Evolutionary conservation across 2,329 filamentous ascomycete genomes (phyloP), one percentile per base, ranked within the genome.

Genomic region (Sporothrix inflata): DNA sequence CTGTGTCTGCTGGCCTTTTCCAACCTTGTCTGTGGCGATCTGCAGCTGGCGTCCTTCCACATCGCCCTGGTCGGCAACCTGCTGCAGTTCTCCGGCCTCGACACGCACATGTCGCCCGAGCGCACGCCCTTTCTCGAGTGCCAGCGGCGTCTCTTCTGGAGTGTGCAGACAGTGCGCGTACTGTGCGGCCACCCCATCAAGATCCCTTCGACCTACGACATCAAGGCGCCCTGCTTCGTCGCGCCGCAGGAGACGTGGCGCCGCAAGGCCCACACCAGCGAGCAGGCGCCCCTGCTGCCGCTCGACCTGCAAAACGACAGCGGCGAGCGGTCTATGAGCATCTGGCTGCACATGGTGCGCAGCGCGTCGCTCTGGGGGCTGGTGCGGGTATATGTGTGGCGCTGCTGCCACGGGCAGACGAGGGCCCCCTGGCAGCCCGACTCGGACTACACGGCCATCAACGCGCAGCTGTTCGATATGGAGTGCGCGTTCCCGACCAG

Each of bases 21-120:
- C 4, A 67, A 67, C 21, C 63, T 67, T n/a, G 63, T 67, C 9
- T 67, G 63, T 21, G 63, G 40, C 42, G 63, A 67, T 21, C 40
- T 67, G 63, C 63, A 67, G 38, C 40, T 67, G 40, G 63, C 63
- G 7, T 65, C 60, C 30, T 65, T 65, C 60, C 60, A 65, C 60
- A 49, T 67, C 14, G 27, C 63, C 9, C 63, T 67, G 11, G 19
- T 49, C 6, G 63, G 40, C n/a, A 67, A 19, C 63, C 63, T 67
- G 7, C 8, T 67, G 42, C 63, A 67, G 42, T 47, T 49, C 42
- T 8, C 63, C 42, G 63, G 63, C 21, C 42, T 67, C 6, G 63
- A 67, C 42, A 67, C 38, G 7, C 40, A 67, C 63, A 49, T n/a
- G 40, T 67, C 42, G 42, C 19, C 30, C 12, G 63, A 67, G 8